phyloP scores from a whole-genome alignment of 2,329 filamentous ascomycete species.

The Endoconidiophora polonica region DNA sequence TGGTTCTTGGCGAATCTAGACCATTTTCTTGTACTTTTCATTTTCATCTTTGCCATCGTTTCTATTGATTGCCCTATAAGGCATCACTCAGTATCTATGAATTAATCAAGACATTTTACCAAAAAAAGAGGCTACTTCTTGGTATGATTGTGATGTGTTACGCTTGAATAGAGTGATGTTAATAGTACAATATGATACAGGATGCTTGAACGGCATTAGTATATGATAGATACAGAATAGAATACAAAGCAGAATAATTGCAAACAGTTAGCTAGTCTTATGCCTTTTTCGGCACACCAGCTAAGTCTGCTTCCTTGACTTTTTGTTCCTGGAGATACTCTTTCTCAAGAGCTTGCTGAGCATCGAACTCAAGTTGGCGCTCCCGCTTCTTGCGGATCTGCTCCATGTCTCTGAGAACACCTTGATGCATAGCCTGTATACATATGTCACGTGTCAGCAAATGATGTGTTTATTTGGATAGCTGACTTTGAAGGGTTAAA shows the following conservation, averaged over 20 bases:
- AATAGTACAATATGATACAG: neutral
- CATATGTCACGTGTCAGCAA: neutral
- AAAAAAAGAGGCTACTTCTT: too few relatives aligned
- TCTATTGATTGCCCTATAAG: too few relatives aligned
- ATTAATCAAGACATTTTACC: too few relatives aligned
- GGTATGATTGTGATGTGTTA: too few relatives aligned
- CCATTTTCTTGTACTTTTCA: neutral
- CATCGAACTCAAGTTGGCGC: slow-evolving; percentile 83
- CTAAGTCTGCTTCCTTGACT: slow-evolving; percentile 28
- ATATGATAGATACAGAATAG: too few relatives aligned
- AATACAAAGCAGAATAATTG: neutral
- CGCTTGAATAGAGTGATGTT: neutral
- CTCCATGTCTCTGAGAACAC: slow-evolving; percentile 87
- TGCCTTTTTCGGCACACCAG: slow-evolving; percentile 5
- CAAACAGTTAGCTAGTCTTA: neutral
- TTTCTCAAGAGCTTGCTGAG: slow-evolving; percentile 69
- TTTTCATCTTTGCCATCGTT: neutral
- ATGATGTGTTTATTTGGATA: neutral
- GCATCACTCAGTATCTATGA: too few relatives aligned
- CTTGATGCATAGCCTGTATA: slow-evolving; percentile 76
- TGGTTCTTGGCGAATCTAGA: neutral
- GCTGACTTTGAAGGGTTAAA: neutral
- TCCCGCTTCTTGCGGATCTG: slow-evolving; percentile 82
- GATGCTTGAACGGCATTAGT: neutral
- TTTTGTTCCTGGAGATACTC: slow-evolving; percentile 83